phyloP scores from a whole-genome alignment of 495 filamentous ascomycete genomes.

The Annulohypoxylon bovei region DNA sequence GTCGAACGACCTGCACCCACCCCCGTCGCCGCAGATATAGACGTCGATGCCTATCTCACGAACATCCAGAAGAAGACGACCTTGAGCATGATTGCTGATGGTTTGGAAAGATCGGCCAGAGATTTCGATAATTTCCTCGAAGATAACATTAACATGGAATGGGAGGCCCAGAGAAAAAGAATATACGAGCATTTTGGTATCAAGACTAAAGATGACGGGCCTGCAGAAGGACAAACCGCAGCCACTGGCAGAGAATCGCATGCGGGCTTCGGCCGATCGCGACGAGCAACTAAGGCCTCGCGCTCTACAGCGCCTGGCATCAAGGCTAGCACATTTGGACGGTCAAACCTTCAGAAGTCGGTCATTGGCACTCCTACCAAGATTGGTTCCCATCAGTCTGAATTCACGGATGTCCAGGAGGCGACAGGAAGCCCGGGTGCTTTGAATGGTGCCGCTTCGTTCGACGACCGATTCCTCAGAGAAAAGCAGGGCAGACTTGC shows the following conservation, averaged over 20 bases:
- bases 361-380: slow-evolving; percentile 81
- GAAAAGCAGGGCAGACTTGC: slow-evolving; percentile 84
- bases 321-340: slow-evolving; percentile 74
- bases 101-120: slow-evolving; percentile 81
- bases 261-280: slow-evolving; percentile 63
- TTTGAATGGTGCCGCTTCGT: slow-evolving; percentile 49
- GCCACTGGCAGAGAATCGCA: slow-evolving; percentile 67
- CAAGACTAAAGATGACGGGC: slow-evolving; percentile 65
- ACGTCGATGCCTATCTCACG: slow-evolving; percentile 82
- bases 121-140: slow-evolving; percentile 95
- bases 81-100: slow-evolving; percentile 88
- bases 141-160: slow-evolving; percentile 92
- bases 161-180: slow-evolving; percentile 89
- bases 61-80: slow-evolving; percentile 90
- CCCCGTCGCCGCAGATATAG: slow-evolving; percentile 65
- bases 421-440: slow-evolving; percentile 56
- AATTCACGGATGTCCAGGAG: slow-evolving; percentile 75
- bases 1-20: slow-evolving; percentile 46
- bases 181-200: slow-evolving; percentile 98
- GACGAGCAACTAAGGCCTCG: slow-evolving; percentile 56
- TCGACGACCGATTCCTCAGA: slow-evolving; percentile 75
- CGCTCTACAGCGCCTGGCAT: slow-evolving; percentile 49
- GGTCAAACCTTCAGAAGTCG: slow-evolving; percentile 76
- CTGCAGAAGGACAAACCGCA: slow-evolving; percentile 54
- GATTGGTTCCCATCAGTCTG: slow-evolving; percentile 63